These are phyloP conservation scores for Diatrype stigma DNA, from an alignment of 2,329 filamentous ascomycete genomes.

Conservation along the genomic window DNA sequence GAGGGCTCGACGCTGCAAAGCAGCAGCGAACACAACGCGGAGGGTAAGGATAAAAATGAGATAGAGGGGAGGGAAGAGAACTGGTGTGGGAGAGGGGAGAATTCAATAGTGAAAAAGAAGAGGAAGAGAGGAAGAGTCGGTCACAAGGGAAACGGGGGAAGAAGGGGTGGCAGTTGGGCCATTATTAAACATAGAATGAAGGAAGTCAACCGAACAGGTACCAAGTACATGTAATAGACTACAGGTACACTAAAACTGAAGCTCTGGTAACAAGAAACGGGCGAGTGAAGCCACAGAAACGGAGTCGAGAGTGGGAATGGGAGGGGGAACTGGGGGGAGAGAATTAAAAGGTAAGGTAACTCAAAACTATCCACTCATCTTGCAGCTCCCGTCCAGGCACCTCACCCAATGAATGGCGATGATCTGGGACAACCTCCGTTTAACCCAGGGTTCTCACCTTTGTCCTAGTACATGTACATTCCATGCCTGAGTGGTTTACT, in stretches of 20 bases:
- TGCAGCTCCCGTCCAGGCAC: background rate
- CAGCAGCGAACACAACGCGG: constrained; percentile 1
- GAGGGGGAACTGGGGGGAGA: no score
- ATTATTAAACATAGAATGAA: constrained; percentile 18
- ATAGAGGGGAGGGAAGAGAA: constrained; percentile 6
- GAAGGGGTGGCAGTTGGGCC: constrained; percentile 28
- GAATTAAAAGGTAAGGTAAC: background rate
- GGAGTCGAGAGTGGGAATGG: background rate
- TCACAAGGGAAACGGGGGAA: constrained; percentile 24
- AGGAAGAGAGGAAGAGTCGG: constrained; percentile 16
- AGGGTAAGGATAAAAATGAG: background rate
- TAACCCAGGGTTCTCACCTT: background rate
- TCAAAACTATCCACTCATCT: background rate
- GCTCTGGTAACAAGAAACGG: background rate
- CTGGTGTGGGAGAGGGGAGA: constrained; percentile 6
- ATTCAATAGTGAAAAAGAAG: constrained; percentile 5
- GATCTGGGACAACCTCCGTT: background rate
- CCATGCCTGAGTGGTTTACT: constrained; percentile 5
- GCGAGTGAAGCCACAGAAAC: background rate
- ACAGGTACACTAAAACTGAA: constrained; percentile 9
- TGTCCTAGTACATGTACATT: background rate
- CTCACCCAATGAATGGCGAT: background rate
- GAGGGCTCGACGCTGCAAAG: constrained; percentile 1
- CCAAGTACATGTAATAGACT: constrained; percentile 16
- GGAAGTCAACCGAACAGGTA: constrained; percentile 17